These are phyloP conservation scores for Lipomyces oligophaga DNA, from an alignment of 805 yeast genomes.

Conservation along the genomic window DNA sequence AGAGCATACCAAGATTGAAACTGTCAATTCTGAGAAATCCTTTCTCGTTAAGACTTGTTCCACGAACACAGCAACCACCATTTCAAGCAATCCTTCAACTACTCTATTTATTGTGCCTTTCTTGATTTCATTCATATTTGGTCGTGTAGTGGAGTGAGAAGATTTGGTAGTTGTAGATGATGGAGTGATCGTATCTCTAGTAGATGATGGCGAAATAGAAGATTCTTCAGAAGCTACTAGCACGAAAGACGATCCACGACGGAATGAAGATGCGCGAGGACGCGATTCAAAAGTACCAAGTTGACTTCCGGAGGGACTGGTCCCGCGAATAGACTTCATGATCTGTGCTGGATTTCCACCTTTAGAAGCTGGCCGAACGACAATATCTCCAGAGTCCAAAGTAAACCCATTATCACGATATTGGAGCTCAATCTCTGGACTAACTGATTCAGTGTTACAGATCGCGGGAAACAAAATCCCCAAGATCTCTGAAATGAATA, in stretches of 20 bases:
- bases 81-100: conserved; percentile 29
- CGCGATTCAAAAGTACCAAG: conserved; percentile 4
- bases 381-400: conserved; percentile 24
- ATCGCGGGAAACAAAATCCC: conserved; percentile 27
- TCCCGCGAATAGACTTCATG: conserved; percentile 15
- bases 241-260: conserved; percentile 28
- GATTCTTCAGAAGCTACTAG: conserved; percentile 20
- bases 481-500: conserved; percentile 24
- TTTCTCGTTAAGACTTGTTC: conserved; percentile 27
- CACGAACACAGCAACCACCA: conserved; percentile 29
- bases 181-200: not conserved
- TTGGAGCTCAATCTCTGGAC: conserved; percentile 26
- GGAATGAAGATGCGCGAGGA: conserved; percentile 24
- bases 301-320: not conserved
- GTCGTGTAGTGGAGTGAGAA: not conserved
- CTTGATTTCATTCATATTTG: conserved; percentile 15
- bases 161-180: not conserved
- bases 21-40: conserved; percentile 27
- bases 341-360: conserved; percentile 22
- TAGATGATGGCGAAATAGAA: not conserved
- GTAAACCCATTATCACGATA: conserved; percentile 20
- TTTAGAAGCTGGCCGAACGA: conserved; percentile 22
- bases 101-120: conserved; percentile 22
- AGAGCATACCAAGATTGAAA: conserved; percentile 18
- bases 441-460: conserved; percentile 25